Evolutionary conservation across 345 rosid species (phyloP), one percentile per base, ranked within the genome.

Genomic region (Xanthoceras sorbifolium): DNA sequence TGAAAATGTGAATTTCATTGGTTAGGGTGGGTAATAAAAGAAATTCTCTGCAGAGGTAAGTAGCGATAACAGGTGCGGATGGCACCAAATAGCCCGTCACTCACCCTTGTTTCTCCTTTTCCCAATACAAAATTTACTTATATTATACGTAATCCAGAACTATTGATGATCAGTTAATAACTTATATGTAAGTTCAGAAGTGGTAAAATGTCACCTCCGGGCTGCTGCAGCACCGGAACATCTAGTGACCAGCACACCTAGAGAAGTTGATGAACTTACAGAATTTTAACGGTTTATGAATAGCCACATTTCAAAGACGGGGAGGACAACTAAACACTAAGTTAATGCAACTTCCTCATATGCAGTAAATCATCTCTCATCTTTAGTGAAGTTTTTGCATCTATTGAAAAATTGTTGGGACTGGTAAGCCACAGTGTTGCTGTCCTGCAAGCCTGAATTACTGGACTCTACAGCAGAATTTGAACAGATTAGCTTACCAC

Each of bases 401-500:
- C 17, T 34, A 17, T 40, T 28, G 59, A 61, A 2, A 20, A 42
- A 11, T 25, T 20, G 46, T 42, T 42, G 46, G 15, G 46, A 42
- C 46, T 42, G 10, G 15, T 9, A 42, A 10, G 46, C 46, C 15
- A 4, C 36, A 42, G 3, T 60, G 64, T 31, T 9, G n/a, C 46
- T 5, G n/a, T 50, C 26, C 36, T 42, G 32, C 31, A 55, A 22
- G 62, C 73, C 68, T 9, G 46, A 7, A 28, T 0, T 14, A 9
- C 0, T 63, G 25, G 1, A 22, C 31, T 11, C 28, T 11, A 42
- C 8, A 63, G 36, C 34, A 64, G 55, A 77, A 42, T 31, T 23
- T 34, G 28, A 65, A 73, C 25, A 63, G 61, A 71, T 62, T 46
- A 73, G 46, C 86, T 89, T 87, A 96, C 99, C 90, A 92, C 91